Conservation (phyloP, 2,329 filamentous ascomycete species). For the Colletotrichum chlorophyti region DNA sequence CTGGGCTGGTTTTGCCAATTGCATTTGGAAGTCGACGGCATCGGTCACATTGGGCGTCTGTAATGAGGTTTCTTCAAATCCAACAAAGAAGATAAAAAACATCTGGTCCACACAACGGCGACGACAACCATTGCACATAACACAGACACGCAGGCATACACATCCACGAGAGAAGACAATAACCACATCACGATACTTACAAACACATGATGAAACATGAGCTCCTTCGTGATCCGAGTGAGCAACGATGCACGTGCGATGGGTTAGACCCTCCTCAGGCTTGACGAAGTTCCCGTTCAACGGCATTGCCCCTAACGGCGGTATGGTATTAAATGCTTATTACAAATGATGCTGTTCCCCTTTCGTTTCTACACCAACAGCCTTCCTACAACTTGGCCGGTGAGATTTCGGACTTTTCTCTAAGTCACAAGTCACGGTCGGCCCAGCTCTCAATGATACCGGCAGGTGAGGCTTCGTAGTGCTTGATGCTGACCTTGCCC, state of each 20-base stretch:
- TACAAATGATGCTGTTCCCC: slow-evolving; percentile 7
- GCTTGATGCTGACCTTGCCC: slow-evolving; percentile 77
- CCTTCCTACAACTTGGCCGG: slow-evolving; percentile 2
- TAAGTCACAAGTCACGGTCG: slow-evolving; percentile 55
- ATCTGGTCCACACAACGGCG: slow-evolving; percentile 36
- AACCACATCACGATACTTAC: too few relatives aligned
- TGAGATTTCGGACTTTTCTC: not conserved
- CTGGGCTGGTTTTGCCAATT: slow-evolving; percentile 66
- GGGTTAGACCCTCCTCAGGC: too few relatives aligned
- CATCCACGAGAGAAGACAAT: not conserved
- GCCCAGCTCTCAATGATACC: slow-evolving; percentile 87
- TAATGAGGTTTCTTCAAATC: slow-evolving; percentile 68
- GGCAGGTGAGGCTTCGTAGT: slow-evolving; percentile 82
- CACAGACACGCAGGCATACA: not conserved
- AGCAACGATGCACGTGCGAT: too few relatives aligned
- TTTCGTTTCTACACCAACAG: not conserved
- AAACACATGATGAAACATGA: too few relatives aligned
- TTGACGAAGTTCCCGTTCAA: not conserved
- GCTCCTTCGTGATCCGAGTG: too few relatives aligned
- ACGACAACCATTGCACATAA: not conserved
- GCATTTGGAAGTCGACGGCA: slow-evolving; percentile 71
- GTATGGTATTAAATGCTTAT: slow-evolving; percentile 14
- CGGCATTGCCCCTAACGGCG: not conserved
- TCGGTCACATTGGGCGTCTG: slow-evolving; percentile 72
- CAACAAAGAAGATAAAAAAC: slow-evolving; percentile 51